Conservation (phyloP, 441 rosid genomes). For the Populus tomentosa region DNA sequence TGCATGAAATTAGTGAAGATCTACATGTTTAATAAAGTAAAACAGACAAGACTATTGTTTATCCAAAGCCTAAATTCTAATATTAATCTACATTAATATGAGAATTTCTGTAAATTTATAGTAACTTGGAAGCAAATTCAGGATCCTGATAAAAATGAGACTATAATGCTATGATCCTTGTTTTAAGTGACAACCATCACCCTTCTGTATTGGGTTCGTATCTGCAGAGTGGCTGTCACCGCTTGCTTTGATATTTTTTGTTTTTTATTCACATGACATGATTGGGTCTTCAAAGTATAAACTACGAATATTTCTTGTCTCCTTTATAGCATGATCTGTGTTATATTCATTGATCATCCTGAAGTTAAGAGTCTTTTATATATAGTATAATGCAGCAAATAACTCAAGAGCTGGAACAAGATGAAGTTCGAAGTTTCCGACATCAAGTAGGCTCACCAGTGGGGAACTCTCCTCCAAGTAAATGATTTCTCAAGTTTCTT, state of each 20-base stretch:
- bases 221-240: background rate
- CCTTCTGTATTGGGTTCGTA: background rate
- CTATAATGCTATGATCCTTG: background rate
- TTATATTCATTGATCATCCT: background rate
- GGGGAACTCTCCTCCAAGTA: constrained; percentile 78
- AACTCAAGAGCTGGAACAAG: constrained; percentile 73
- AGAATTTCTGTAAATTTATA: background rate
- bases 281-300: background rate
- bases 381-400: constrained; percentile 60
- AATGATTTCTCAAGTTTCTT: constrained; percentile 8
- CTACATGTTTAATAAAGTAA: background rate
- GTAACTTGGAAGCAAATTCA: constrained; percentile 1
- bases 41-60: background rate
- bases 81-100: background rate
- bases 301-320: background rate
- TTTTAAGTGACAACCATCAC: background rate
- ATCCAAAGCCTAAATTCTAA: background rate
- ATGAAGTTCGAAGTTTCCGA: constrained; percentile 52
- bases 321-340: background rate
- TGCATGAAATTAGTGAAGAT: background rate
- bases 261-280: background rate
- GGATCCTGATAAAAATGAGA: too few species aligned
- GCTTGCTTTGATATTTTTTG: background rate
- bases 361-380: constrained; percentile 16
- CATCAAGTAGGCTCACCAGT: constrained; percentile 65